phyloP scores from a whole-genome alignment of 768 basidiomycete genomes.

The Cystoderma amianthinum region DNA sequence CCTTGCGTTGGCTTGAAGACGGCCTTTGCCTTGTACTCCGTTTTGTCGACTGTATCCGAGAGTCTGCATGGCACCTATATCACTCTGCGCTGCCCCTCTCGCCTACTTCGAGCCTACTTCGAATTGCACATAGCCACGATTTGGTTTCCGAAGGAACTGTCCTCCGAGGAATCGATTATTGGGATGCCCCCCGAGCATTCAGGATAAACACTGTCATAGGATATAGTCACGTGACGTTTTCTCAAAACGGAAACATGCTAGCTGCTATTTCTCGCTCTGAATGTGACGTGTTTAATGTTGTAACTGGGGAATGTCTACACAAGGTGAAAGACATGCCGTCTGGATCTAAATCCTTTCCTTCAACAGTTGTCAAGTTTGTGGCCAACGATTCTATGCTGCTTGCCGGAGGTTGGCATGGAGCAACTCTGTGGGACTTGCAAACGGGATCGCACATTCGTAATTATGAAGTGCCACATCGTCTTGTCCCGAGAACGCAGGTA shows the following conservation, averaged over 20 bases:
- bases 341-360: background rate
- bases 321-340: background rate
- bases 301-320: background rate
- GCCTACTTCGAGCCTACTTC: background rate
- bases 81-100: background rate
- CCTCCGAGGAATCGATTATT: background rate
- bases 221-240: background rate
- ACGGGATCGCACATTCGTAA: background rate
- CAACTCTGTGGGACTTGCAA: background rate
- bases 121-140: background rate
- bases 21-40: background rate
- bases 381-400: background rate
- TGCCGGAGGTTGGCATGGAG: background rate
- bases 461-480: no score
- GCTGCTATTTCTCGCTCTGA: background rate
- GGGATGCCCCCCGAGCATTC: background rate
- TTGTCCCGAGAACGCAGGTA: no score
- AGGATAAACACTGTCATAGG: background rate
- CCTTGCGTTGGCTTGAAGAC: background rate
- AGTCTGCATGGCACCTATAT: background rate
- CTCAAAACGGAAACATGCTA: background rate
- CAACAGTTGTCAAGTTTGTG: background rate
- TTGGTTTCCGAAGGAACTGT: background rate
- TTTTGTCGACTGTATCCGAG: background rate
- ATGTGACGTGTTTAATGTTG: background rate